Evolutionary conservation across 179 eudicot species (phyloP).

Genomic region (Pouteria campechiana): DNA sequence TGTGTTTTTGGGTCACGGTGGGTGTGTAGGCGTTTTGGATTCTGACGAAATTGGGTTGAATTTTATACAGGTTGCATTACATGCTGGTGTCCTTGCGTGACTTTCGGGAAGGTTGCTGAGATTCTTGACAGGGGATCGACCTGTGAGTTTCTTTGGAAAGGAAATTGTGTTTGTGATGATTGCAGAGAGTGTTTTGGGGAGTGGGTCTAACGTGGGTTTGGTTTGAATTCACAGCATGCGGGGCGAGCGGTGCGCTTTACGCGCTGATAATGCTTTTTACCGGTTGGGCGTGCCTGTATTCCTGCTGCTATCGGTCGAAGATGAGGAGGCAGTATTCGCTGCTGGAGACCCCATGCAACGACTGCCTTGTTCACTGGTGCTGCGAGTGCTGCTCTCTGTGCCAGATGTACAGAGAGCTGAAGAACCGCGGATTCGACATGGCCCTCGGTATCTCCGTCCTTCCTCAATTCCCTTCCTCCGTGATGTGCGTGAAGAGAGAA

Average conservation of each 20-base stretch:
- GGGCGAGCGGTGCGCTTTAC: constrained; percentile 33
- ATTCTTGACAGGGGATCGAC: constrained; percentile 20
- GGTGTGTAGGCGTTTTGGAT: too few species aligned
- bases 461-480: not conserved
- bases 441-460: constrained; percentile 21
- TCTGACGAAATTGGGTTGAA: too few species aligned
- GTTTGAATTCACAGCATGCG: constrained; percentile 20
- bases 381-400: constrained; percentile 48
- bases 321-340: constrained; percentile 29
- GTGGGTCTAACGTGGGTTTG: too few species aligned
- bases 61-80: constrained; percentile 15
- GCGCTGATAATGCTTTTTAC: constrained; percentile 12
- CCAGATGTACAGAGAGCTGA: constrained; percentile 52
- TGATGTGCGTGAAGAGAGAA: constrained; percentile 1
- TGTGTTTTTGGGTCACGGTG: too few species aligned
- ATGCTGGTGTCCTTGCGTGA: constrained; percentile 25
- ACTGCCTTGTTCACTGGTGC: constrained; percentile 31
- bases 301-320: constrained; percentile 41
- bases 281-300: constrained; percentile 29
- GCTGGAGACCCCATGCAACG: constrained; percentile 14
- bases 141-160: constrained; percentile 4
- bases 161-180: constrained; percentile 1
- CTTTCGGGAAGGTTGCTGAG: constrained; percentile 27
- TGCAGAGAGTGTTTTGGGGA: too few species aligned
- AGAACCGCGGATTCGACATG: constrained; percentile 35